Base-by-base conservation (phyloP, 352 stramenopile genomes). In the Pythium folliculosum region DNA sequence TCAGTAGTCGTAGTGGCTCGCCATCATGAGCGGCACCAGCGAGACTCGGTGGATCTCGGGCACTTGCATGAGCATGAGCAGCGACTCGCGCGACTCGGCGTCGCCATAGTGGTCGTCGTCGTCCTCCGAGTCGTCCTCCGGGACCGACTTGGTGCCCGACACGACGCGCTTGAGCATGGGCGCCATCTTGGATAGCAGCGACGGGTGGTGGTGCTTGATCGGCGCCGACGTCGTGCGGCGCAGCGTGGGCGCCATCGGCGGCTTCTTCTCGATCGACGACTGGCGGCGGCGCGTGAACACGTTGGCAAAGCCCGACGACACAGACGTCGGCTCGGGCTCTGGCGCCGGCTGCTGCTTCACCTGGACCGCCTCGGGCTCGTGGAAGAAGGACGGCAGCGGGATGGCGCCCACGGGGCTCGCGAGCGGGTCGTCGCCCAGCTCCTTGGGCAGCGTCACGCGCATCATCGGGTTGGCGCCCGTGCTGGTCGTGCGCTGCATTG, bases 11-110 rank as follows among this genome's bases (percentile, higher is more conserved):
- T 73, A 57, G 37, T 84, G 47, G 25, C 72, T 73, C n/a, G 64
- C 71, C 44, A 84, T 80, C 77, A 92, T 92, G 37, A 92, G 70
- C 40, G 84, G 84, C 30, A 87, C 54, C 27, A 82, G 66, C 23
- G 82, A 85, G n/a, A 80, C 61, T 45, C 82, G 81, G 25, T 67
- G 76, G 40, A 75, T 66, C 35, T 82, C 62, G 3, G 84, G 84
- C 55, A 92, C 79, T 19, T 82, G 81, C 54, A 92, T 61, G 66
- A 92, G 88, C 53, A 84, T 73, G 45, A 92, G 71, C 67, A 92
- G 65, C 45, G 82, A 92, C 66, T 82, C 71, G 9, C 80, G 78
- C 14, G 81, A 67, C 14, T 89, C 72, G n/a, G 86, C 71, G 17
- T 77, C 64, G 25, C 70, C 50, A 9, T 71, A 53, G 3, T 81